Evolutionary conservation across 805 yeast genomes (phyloP).

Genomic region (Cyberlindnera euphorbiiphila): DNA sequence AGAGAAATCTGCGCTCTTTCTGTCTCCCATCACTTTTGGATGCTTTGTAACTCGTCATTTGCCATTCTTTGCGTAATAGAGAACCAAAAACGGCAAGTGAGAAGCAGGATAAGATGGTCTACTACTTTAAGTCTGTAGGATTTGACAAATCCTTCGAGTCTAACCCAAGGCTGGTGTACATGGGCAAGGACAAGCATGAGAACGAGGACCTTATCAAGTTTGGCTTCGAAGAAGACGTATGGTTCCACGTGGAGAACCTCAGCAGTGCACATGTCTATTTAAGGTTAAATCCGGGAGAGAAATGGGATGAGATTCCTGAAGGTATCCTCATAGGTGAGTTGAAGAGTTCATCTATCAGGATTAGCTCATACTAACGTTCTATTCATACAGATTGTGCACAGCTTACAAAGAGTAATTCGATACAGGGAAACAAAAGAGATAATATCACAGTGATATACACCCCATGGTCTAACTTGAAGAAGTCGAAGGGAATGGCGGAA

Average conservation of each 20-base stretch:
- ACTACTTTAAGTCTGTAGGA: conserved; percentile 38
- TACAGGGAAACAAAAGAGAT: conserved; percentile 67
- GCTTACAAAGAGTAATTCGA: conserved; percentile 72
- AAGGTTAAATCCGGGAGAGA: conserved; percentile 45
- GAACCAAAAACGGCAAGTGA: too few species aligned
- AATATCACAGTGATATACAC: conserved; percentile 67
- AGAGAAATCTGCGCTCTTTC: too few species aligned
- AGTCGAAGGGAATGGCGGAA: conserved; percentile 67
- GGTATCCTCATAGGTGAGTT: conserved; percentile 42
- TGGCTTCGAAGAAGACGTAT: conserved; percentile 62
- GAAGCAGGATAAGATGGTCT: conserved; percentile 34
- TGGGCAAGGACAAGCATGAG: conserved; percentile 76
- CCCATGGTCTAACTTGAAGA: conserved; percentile 66
- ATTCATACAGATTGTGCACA: conserved; percentile 50
- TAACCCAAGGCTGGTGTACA: conserved; percentile 41
- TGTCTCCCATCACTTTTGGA: conserved; percentile 3
- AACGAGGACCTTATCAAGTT: conserved; percentile 58
- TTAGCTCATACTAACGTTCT: not conserved
- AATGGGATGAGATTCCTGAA: conserved; percentile 47
- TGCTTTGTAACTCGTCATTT: conserved; percentile 1
- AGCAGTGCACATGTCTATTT: conserved; percentile 78
- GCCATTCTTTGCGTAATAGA: too few species aligned
- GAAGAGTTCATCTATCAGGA: not conserved
- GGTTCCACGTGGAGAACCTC: conserved; percentile 79
- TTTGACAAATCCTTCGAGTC: conserved; percentile 29